These are phyloP conservation scores for Lachnellula hyalina DNA, from an alignment of 2,329 filamentous ascomycete species.

Conservation along the genomic window DNA sequence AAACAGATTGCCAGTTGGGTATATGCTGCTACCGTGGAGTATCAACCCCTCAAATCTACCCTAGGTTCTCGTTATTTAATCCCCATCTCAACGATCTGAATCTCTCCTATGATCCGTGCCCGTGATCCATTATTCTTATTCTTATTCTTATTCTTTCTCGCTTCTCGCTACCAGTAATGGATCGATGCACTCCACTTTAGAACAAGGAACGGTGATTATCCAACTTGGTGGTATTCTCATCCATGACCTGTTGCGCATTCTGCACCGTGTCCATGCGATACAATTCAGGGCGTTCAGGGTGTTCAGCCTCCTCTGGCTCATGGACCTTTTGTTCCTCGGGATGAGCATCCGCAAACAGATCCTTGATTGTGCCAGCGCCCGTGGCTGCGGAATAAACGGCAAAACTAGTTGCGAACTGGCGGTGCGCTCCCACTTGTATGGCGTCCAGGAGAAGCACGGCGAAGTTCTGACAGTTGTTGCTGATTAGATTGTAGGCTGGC, in stretches of 20 bases:
- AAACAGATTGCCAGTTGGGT: too few species aligned
- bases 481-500: constrained; percentile 52
- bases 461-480: constrained; percentile 56
- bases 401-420: constrained; percentile 48
- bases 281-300: constrained; percentile 13
- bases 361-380: constrained; percentile 44
- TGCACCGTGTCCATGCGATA: constrained; percentile 39
- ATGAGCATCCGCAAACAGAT: constrained; percentile 42
- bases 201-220: constrained; percentile 29
- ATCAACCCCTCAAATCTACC: too few species aligned
- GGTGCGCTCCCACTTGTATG: constrained; percentile 45
- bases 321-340: constrained; percentile 31
- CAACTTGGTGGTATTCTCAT: constrained; percentile 47
- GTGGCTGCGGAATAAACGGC: constrained; percentile 48
- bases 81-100: too few species aligned
- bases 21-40: too few species aligned
- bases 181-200: neutral
- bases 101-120: too few species aligned
- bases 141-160: too few species aligned
- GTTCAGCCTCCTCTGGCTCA: constrained; percentile 21
- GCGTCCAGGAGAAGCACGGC: constrained; percentile 48
- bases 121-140: too few species aligned
- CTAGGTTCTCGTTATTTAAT: too few species aligned
- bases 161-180: too few species aligned
- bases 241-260: constrained; percentile 48